A percentile compares a stretch with the other conserved stretches of the same genome.
These are phyloP conservation scores for Neurospora tetrasperma DNA, from an alignment of 495 filamentous ascomycete genomes.

Conservation along the genomic window DNA sequence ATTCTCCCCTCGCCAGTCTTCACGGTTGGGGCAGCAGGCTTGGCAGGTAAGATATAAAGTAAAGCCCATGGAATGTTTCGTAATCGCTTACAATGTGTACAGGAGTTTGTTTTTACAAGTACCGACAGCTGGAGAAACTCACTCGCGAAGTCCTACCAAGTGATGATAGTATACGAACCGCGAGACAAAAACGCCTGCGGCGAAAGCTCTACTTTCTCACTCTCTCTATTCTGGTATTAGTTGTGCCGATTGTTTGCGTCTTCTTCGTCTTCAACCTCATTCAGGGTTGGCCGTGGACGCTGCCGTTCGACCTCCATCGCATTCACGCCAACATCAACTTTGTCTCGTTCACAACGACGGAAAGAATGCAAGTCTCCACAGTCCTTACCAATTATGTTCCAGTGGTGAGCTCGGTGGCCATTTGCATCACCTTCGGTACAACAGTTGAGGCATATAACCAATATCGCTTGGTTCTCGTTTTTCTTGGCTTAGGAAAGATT, in stretches of 20 bases:
- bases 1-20: conserved; percentile 58
- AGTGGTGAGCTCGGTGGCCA: conserved; percentile 45
- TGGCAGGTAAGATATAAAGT: conserved; percentile 53
- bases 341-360: conserved; percentile 52
- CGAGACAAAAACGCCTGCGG: conserved; percentile 51
- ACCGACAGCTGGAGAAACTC: conserved; percentile 52
- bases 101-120: conserved; percentile 59
- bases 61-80: neutral
- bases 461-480: conserved; percentile 50
- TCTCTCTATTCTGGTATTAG: conserved; percentile 52
- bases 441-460: conserved; percentile 64
- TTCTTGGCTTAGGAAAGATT: conserved; percentile 39
- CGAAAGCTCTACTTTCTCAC: conserved; percentile 69
- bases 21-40: conserved; percentile 51
- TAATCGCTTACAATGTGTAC: conserved; percentile 6
- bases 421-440: conserved; percentile 74
- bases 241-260: conserved; percentile 54
- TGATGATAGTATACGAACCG: conserved; percentile 27
- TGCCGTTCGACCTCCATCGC: conserved; percentile 34
- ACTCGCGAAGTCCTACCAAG: conserved; percentile 50
- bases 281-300: conserved; percentile 36
- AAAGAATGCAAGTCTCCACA: conserved; percentile 30
- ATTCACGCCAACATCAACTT: conserved; percentile 42
- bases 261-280: conserved; percentile 48
- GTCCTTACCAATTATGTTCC: conserved; percentile 62